Evolutionary conservation across 139 green algal species (phyloP).

Genomic region (Edaphochlamys debaryana): DNA sequence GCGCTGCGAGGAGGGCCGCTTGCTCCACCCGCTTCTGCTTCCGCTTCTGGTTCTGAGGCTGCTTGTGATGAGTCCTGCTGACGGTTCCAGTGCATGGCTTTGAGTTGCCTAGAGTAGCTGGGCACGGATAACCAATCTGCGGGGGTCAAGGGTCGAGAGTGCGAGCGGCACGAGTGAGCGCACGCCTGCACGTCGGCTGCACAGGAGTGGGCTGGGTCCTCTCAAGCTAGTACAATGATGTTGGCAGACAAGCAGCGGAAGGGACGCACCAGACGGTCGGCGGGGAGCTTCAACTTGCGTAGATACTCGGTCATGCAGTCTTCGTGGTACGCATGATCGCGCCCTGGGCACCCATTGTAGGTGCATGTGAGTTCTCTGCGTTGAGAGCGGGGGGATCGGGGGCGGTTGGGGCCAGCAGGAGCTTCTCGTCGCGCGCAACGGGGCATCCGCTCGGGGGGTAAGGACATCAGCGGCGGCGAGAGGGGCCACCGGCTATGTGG

Average conservation of each 20-base stretch:
- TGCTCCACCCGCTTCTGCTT: constrained; percentile 36
- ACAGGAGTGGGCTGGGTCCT: not conserved
- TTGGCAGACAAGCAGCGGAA: not conserved
- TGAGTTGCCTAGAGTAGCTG: not conserved
- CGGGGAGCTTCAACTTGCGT: not conserved
- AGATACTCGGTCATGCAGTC: not conserved
- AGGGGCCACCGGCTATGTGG: not conserved
- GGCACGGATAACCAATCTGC: constrained; percentile 5
- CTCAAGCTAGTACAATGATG: not conserved
- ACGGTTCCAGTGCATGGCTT: not conserved
- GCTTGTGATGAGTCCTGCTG: not conserved
- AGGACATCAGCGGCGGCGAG: too few relatives aligned
- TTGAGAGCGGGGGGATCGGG: too few relatives aligned
- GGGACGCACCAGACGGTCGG: not conserved
- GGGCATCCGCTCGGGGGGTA: too few relatives aligned
- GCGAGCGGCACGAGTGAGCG: too few relatives aligned
- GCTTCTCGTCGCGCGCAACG: not conserved
- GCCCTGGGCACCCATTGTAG: not conserved
- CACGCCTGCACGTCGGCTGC: not conserved
- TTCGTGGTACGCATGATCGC: not conserved
- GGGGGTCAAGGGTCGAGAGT: not conserved
- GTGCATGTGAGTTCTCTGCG: not conserved
- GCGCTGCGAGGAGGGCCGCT: not conserved
- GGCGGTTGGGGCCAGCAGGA: too few relatives aligned
- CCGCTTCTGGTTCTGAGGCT: not conserved